Evolutionary conservation across 495 filamentous ascomycete genomes (phyloP).

Genomic region (Aspergillus cristatus): DNA sequence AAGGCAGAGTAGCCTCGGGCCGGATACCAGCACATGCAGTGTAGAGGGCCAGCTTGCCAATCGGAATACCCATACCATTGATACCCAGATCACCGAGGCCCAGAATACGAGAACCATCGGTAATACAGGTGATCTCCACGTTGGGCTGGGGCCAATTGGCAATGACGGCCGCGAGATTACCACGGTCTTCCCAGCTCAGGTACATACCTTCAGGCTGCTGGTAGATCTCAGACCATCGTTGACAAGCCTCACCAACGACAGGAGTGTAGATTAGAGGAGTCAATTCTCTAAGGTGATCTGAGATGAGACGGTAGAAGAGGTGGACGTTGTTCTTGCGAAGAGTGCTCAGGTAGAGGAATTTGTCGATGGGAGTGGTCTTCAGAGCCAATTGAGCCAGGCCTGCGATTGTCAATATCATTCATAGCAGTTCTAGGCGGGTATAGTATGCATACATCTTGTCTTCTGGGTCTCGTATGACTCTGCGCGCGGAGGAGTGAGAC

Average conservation of each 20-base stretch:
- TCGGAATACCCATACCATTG: slow-evolving; percentile 96
- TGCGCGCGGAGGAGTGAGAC: slow-evolving; percentile 59
- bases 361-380: slow-evolving; percentile 77
- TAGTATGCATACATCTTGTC: slow-evolving; percentile 47
- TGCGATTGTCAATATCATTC: slow-evolving; percentile 13
- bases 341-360: slow-evolving; percentile 85
- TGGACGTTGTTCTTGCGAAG: slow-evolving; percentile 85
- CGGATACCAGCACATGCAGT: slow-evolving; percentile 94
- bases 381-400: slow-evolving; percentile 64
- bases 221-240: slow-evolving; percentile 93
- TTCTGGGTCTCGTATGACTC: slow-evolving; percentile 63
- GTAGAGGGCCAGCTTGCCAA: slow-evolving; percentile 90
- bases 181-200: slow-evolving; percentile 82
- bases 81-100: slow-evolving; percentile 93
- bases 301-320: slow-evolving; percentile 89
- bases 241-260: slow-evolving; percentile 91
- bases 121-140: slow-evolving; percentile 94
- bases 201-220: slow-evolving; percentile 93
- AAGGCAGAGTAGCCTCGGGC: slow-evolving; percentile 81
- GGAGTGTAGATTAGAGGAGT: slow-evolving; percentile 97
- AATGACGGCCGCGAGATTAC: slow-evolving; percentile 73
- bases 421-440: too few relatives aligned
- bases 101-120: slow-evolving; percentile 92
- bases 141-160: slow-evolving; percentile 81
- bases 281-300: slow-evolving; percentile 79